Base-by-base conservation (phyloP, 1,284 basidiomycete species). In the Ceratobasidium sp. region DNA sequence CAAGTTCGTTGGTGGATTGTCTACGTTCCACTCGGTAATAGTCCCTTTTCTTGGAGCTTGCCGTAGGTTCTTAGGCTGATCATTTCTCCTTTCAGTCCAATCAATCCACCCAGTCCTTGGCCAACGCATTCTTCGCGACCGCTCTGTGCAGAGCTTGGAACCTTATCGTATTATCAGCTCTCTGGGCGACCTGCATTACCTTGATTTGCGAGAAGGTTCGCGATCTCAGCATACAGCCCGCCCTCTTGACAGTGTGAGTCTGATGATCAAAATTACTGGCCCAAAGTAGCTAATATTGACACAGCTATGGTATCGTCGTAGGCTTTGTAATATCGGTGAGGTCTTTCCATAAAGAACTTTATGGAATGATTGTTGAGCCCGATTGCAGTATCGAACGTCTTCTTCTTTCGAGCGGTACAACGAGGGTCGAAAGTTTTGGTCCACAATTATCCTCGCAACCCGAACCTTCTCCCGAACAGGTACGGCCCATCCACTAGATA, bases 401-500 rank as follows among this genome's bases (percentile, higher is more conserved):
- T 89, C 89, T 1, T 89, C 89, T 21, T 92, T 91, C 77, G 89
- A 91, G 77, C 82, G 88, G 61, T 82, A 92, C 79, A 88, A 87
- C 75, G 90, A 92, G 76, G 90, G 90, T 4, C 82, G 90, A 58
- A 80, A 84, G 58, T 80, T 88, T 30, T 92, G 90, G 90, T 87
- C 87, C 5, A 84, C 87, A 74, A 88, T 91, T 67, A 84, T 90
- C 54, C 80, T 88, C 12, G 85, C 84, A 8, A 84, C 81, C 75
- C 82, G 88, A 25, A 87, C 84, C 0, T 83, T 89, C 77, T 64
- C 62, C 21, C 62, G 83, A 86, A 0, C 81, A 2, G 54, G 51
- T 30, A 46, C 2, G 40, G n/a, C 7, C 8, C 40, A 1, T 12
- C 18, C 11, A 21, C 14, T 30, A 16, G 3, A 0, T 23, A 11